Conservation (phyloP, 2,329 filamentous ascomycete genomes). For the Celoporthe dispersa region DNA sequence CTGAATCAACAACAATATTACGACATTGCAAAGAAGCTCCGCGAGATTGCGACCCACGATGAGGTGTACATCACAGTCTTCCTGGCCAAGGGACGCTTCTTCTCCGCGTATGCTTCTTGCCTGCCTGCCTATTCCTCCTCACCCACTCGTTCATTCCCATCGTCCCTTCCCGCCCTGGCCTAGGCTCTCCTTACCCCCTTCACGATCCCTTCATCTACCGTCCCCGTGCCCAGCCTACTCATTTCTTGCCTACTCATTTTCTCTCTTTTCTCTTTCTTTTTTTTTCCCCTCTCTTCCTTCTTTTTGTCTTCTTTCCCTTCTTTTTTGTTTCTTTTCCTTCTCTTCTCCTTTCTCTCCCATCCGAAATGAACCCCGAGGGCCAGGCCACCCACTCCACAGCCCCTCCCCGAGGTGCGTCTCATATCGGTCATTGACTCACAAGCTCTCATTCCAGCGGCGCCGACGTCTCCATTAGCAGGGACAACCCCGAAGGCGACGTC, state of each 20-base stretch:
- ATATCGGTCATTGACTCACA: conserved; percentile 23
- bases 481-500: conserved; percentile 42
- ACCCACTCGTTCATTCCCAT: background rate
- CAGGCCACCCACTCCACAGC: background rate
- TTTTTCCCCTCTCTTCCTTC: background rate
- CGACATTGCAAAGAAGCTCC: conserved; percentile 71
- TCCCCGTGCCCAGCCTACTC: background rate
- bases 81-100: conserved; percentile 80
- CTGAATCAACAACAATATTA: conserved; percentile 76
- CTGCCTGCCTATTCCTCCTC: background rate
- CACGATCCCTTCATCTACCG: conserved; percentile 17
- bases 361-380: conserved; percentile 8
- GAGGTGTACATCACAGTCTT: conserved; percentile 86
- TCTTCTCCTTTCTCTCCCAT: background rate
- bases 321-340: background rate
- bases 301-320: background rate
- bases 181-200: background rate
- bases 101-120: conserved; percentile 74
- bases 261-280: background rate
- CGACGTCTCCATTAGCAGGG: conserved; percentile 67
- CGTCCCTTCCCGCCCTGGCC: background rate
- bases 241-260: background rate
- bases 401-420: background rate
- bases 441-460: conserved; percentile 65
- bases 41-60: conserved; percentile 76